phyloP scores from a whole-genome alignment of 768 basidiomycete genomes.

The Pleurotus djamor region DNA sequence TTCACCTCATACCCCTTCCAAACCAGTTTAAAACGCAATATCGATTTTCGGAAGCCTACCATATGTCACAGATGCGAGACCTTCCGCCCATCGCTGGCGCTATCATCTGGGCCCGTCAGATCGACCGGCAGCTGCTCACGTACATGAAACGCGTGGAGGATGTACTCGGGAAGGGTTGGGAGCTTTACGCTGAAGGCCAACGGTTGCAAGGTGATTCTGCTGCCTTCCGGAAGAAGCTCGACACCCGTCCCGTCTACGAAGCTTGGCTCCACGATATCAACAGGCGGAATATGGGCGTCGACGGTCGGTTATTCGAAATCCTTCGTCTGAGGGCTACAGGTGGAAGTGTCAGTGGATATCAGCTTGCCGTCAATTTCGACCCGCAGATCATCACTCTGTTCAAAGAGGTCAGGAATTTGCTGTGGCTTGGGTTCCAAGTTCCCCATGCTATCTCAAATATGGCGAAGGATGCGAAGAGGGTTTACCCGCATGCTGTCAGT shows the following conservation, averaged over 20 bases:
- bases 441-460: constrained; percentile 94
- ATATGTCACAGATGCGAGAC: constrained; percentile 99
- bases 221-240: constrained; percentile 94
- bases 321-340: constrained; percentile 46
- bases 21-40: constrained; percentile 92
- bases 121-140: constrained; percentile 90
- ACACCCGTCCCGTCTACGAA: constrained; percentile 91
- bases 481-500: constrained; percentile 97
- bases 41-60: constrained; percentile 91
- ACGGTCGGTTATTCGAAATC: constrained; percentile 92
- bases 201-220: constrained; percentile 90
- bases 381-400: constrained; percentile 97
- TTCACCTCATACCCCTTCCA: not conserved
- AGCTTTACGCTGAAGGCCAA: constrained; percentile 98
- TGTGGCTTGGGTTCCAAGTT: constrained; percentile 96
- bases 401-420: constrained; percentile 95
- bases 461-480: constrained; percentile 98
- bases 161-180: constrained; percentile 97
- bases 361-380: constrained; percentile 96
- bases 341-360: constrained; percentile 59
- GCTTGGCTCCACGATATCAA: constrained; percentile 98
- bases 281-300: constrained; percentile 87
- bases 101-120: constrained; percentile 99
- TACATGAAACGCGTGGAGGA: constrained; percentile 99
- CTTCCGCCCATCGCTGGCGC: constrained; percentile 97